phyloP scores from a whole-genome alignment of 1,139 yeast genomes.

The Suhomyces chickasaworum region DNA sequence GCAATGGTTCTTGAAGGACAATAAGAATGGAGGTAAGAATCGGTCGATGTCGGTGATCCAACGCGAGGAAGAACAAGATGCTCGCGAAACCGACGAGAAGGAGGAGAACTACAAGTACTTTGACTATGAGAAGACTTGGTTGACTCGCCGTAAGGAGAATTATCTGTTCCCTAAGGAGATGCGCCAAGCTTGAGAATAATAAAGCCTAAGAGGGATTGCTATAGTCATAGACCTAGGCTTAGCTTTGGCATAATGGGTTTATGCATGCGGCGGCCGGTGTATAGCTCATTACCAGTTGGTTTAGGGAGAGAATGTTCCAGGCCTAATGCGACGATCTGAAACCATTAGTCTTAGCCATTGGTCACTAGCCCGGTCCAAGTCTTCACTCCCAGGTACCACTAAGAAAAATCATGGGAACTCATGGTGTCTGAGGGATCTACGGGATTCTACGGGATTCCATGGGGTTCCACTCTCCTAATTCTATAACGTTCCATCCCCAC shows the following conservation, averaged over 20 bases:
- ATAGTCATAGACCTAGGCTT: too few relatives aligned
- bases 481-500: too few relatives aligned
- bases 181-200: constrained; percentile 27
- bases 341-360: too few relatives aligned
- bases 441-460: too few relatives aligned
- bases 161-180: constrained; percentile 41
- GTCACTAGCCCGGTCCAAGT: too few relatives aligned
- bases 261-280: too few relatives aligned
- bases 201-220: too few relatives aligned
- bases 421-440: too few relatives aligned
- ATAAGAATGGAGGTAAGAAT: constrained; percentile 32
- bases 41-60: constrained; percentile 47
- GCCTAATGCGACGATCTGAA: background rate
- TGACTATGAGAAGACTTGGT: constrained; percentile 90
- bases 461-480: too few relatives aligned
- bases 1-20: constrained; percentile 79
- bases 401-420: too few relatives aligned
- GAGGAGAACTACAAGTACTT: constrained; percentile 76
- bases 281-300: background rate
- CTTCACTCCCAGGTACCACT: too few relatives aligned
- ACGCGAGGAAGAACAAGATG: constrained; percentile 33
- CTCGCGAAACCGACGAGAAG: constrained; percentile 31
- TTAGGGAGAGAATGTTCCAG: background rate
- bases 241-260: too few relatives aligned
- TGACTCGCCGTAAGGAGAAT: constrained; percentile 76